Evolutionary conservation across 129 eudicot genomes (phyloP), one percentile per base, ranked within the genome.

Genomic region (Lactuca saligna): DNA sequence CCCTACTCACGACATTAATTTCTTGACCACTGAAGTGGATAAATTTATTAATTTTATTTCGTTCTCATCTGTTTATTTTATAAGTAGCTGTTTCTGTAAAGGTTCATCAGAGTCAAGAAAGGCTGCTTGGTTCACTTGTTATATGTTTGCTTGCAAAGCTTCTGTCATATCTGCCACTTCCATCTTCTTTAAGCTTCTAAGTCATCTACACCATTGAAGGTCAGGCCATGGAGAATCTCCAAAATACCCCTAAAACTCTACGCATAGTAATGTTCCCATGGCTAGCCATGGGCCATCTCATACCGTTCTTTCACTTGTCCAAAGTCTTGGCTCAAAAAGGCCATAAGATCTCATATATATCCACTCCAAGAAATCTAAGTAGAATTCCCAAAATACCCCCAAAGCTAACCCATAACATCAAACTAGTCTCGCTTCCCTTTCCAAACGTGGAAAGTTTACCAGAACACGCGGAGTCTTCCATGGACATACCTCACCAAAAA

Each of bases 251-350:
- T n/a, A 29, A 58, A 66, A 2, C 31, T 50, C 91, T 90, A 41
- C 88, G 87, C 61, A 73, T 91, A 61, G 95, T 83, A 25, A 81
- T 91, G 95, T 87, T 91, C 72, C 97, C 97, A 79, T 91, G 95
- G 97, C 84, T 91, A 81, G 97, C 97, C 60, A 87, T 83, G 69
- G 97, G 97, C 39, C 97, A 91, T 74, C 78, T 91, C 29, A 81
- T 79, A 54, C 97, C 97, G 7, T 91, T 85, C 70, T 70, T 81
- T 37, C 81, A 74, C 38, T 81, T 91, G 4, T 83, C 90, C 58
- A 78, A 74, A 54, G 29, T 54, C 74, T 73, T 91, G 63, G 92
- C 97, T 34, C 65, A 48, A 77, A 85, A 75, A 29, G 95, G 97
- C 65, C 91, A 85, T 65, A 32, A 39, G 57, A 68, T 91, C 67